Base-by-base conservation (phyloP, 257 asterid genomes). In the Solanum chaucha region DNA sequence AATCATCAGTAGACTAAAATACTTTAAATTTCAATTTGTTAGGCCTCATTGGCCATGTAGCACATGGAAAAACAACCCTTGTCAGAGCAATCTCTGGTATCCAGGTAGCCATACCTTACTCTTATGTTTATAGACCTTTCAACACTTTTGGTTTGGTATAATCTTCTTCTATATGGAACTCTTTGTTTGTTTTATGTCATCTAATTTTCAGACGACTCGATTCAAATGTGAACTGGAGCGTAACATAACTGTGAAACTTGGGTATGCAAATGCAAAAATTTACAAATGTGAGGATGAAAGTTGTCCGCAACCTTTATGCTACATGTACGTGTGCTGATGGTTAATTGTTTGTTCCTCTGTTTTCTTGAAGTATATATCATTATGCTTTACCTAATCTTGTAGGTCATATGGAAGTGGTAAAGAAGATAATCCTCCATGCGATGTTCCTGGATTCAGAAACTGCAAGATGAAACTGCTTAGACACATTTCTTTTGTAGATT, bases 31-130 rank as follows among this genome's bases (percentile, higher is more conserved):
- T 73, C 13, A 44, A 44, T 11, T 85, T 83, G 59, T 89, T 64
- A 96, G 99, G 99, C 65, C 95, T 98, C 83, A 96, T 96, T 90
- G 99, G 99, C 46, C 99, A 96, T 84, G 99, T 96, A 94, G 99
- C 98, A 88, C 99, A 96, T 90, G 99, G 81, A 44, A 73, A 73
- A 73, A 73, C 81, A 36, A 73, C 48, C n/a, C 8, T 73, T 73
- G 81, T 73, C 28, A 73, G 81, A 26, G 81, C 48, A 34, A 73
- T 73, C 81, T 73, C 81, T 73, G 81, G 30, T 72, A 35, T 73
- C 30, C 81, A 35, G 81, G 30, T 73, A 73, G 3, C 81, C 51
- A 44, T 44, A 44, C 51, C 51, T 44, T 44, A 44, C 15, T 44
- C 51, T 44, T 44, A 44, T 44, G 15, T 44, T 4, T 44, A 44